Conservation (phyloP, 2,329 filamentous ascomycete genomes). For the Niveomyces coronatus region DNA sequence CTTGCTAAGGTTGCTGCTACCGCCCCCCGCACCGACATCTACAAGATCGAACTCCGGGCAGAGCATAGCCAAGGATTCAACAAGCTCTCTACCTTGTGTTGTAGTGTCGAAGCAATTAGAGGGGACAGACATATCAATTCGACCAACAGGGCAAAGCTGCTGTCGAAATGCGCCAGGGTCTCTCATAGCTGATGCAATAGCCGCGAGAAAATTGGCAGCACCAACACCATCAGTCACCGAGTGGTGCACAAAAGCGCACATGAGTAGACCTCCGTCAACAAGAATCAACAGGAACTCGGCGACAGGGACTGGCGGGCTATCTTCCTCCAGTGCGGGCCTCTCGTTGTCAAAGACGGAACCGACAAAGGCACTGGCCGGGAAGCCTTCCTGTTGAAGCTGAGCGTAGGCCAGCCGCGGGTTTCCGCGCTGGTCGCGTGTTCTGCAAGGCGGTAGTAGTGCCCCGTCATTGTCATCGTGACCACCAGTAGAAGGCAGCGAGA, state of each 20-base stretch:
- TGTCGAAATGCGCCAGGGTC: neutral
- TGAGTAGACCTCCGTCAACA: conserved; percentile 28
- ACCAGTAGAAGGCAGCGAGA: no score
- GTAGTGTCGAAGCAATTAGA: no score
- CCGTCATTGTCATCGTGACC: no score
- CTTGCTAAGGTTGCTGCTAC: conserved; percentile 26
- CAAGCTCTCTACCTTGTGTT: neutral
- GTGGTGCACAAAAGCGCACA: conserved; percentile 32
- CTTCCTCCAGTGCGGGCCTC: conserved; percentile 9
- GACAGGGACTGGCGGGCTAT: conserved; percentile 22
- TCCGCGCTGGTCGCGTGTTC: neutral
- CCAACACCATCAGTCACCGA: conserved; percentile 31
- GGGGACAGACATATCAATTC: conserved; percentile 1
- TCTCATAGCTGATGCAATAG: conserved; percentile 19
- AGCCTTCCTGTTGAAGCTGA: conserved; percentile 17
- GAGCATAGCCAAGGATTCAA: conserved; percentile 16
- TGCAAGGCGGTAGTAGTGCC: no score
- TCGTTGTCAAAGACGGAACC: conserved; percentile 15
- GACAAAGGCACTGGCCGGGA: conserved; percentile 22
- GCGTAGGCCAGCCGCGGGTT: conserved; percentile 12
- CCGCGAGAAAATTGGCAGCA: conserved; percentile 27
- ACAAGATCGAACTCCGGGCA: conserved; percentile 30
- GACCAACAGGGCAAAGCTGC: conserved; percentile 15
- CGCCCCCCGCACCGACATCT: no score
- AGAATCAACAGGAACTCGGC: conserved; percentile 28